A percentile compares a stretch with the other conserved stretches of the same genome.
Conservation (phyloP, 495 filamentous ascomycete species). For the Daldinia bambusicola region DNA sequence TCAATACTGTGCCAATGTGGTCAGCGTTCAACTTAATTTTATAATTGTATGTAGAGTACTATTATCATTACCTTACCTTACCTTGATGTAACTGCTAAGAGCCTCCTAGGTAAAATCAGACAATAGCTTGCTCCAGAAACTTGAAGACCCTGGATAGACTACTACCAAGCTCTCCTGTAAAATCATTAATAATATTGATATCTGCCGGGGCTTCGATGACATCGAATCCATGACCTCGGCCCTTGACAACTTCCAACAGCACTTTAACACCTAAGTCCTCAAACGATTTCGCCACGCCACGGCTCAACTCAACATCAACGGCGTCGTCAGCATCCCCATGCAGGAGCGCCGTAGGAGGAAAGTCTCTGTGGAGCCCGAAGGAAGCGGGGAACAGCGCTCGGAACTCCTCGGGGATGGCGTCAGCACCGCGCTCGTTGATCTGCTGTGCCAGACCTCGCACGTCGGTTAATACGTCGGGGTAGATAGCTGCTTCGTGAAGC, state of each 20-base stretch:
- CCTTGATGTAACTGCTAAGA: neutral
- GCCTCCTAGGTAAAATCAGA: neutral
- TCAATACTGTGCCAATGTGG: too few species aligned
- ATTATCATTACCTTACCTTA: too few species aligned
- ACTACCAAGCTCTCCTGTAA: neutral
- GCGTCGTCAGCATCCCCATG: neutral
- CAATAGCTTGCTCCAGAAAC: neutral
- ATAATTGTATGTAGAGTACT: too few species aligned
- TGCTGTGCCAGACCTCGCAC: neutral
- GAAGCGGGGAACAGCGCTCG: conserved; percentile 1
- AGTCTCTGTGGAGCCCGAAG: neutral
- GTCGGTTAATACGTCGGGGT: neutral
- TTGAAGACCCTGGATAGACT: neutral
- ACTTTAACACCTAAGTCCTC: neutral
- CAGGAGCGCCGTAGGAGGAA: neutral
- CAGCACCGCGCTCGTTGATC: neutral
- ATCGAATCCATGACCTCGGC: conserved; percentile 7
- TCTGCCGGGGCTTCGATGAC: neutral
- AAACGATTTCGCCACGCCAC: neutral
- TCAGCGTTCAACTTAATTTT: too few species aligned
- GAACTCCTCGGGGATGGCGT: neutral
- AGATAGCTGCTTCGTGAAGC: neutral
- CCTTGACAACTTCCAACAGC: conserved; percentile 4
- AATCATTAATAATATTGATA: neutral
- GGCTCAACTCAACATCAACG: neutral